Base-by-base conservation (phyloP, 1,284 basidiomycete species). In the Cryptococcus sp. region DNA sequence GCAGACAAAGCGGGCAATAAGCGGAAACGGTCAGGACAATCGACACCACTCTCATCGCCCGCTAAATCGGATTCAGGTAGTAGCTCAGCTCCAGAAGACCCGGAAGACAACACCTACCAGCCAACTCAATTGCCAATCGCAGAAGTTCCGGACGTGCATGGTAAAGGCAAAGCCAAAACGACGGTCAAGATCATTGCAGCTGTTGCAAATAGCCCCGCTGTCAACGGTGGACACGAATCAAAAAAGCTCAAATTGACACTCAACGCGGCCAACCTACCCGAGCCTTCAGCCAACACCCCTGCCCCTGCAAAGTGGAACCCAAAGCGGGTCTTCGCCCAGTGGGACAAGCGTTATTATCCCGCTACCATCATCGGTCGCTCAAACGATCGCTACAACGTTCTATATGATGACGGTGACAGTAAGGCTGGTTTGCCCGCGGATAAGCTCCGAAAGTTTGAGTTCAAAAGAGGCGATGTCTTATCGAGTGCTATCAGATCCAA, bases 91-190 rank as follows among this genome's bases (percentile, higher is more conserved):
- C 64, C 68, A 0, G 63, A 65, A 27, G 68, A 70, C 47, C 27
- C 40, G 13, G 66, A 65, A 16, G 68, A 70, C 43, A 57, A 56
- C 35, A 55, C 65, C 0, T 69, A 63, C 39, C 62, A 58, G 11
- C 65, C 64, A 13, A 43, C 25, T n/a, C 20, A 38, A 11, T 50
- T 48, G 47, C n/a, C 7, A 16, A 38, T n/a, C 6, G 4, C 17
- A 23, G 46, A 38, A 15, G 19, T 16, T 42, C 15, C 35, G 20
- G 30, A 22, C 20, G n/a, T 45, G 7, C 1, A 52, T 16, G 50
- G 25, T 7, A 52, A 45, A 19, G 51, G 30, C 10, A 53, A 53
- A 20, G 35, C 30, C 16, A 50, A 50, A 17, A 19, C 25, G 35
- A 19, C n/a, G 15, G 25, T 47, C 19, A 61, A 52, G 23, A 39